Base-by-base conservation (phyloP, 2,329 filamentous ascomycete genomes). In the Penicillium sp. region DNA sequence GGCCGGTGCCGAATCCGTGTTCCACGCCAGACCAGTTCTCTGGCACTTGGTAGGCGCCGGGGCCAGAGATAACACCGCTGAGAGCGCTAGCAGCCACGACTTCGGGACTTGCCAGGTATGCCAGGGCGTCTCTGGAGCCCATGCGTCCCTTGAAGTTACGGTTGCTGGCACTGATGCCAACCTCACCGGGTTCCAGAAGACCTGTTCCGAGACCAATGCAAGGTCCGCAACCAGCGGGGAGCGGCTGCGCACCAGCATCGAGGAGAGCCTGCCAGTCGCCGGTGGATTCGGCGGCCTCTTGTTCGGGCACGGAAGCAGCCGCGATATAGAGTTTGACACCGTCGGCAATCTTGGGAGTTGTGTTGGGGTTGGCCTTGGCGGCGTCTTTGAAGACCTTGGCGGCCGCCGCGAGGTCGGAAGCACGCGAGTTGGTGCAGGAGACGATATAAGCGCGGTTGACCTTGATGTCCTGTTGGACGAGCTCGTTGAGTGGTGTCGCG, bases 71-170 rank as follows among this genome's bases (percentile, higher is more conserved):
- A 48, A 71, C 74, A 49, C 79, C 79, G 57, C 64, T 79, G 47
- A 97, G 77, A 2, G 93, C 93, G 67, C 90, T 96, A 8, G 94
- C 93, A 4, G 93, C 93, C 0, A 97, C 93, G 2, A 96, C 88
- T 69, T 97, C 93, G 0, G 94, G 93, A 64, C 89, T 93, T 6
- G 88, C 89, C 0, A 97, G 86, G 72, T 96, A 97, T 0, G 91
- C 91, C 68, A 91, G 87, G 0, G 91, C 90, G 6, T 90, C 85
- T 3, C 83, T 86, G 15, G 84, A 88, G 3, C 93, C 93, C 90
- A 97, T 96, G 3, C 93, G 86, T 0, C 92, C 93, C 75, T 93
- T 92, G 81, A 93, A 97, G 74, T 96, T 96, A 12, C 93, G 82
- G 79, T 97, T 97, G 51, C 82, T 87, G 0, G 91, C 90, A 60